Base-by-base conservation (phyloP, 2,329 filamentous ascomycete species). In the Orbilia oligospora region DNA sequence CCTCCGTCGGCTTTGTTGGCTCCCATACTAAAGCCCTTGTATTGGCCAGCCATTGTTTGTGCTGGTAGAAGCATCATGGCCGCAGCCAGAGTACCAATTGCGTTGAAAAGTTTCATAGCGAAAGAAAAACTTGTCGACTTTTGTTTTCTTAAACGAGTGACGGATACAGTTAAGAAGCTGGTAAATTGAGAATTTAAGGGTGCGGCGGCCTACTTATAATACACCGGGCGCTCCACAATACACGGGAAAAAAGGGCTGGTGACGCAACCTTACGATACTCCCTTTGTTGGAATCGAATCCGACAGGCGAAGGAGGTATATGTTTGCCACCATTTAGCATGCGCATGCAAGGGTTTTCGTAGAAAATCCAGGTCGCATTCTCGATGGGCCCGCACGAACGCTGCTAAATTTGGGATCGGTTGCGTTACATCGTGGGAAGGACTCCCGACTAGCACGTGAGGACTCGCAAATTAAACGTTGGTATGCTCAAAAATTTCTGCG, bases 1-100 rank as follows among this genome's bases (percentile, higher is more conserved):
- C 81, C 82, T 22, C 85, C 85, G 55, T 85, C 61, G 44, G 66
- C 73, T 70, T 44, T 80, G 51, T 71, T 56, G 30, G 61, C 63
- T 9, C 75, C 75, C 51, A 78, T 68, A 36, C 75, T 78, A 30
- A 78, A 78, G 44, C 75, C 75, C 46, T 69, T 72, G 33, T 56
- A 72, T 53, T 48, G 38, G 18, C 58, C 68, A n/a, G 75, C 75
- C 8, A 66, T 20, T 14, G 64, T 78, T 16, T 63, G 63, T 5
- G 63, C 41, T n/a, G 75, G 75, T 20, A 71, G 51, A 41, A 78
- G 75, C 63, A 72, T 33, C 55, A 72, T 27, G 20, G 64, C 44
- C 20, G 63, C 55, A 20, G 55, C 68, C 8, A 72, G 10, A 12
- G 70, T 18, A 20, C 61, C 36, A 8, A 73, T 51, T 24, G 70